Evolutionary conservation across 352 stramenopile species (phyloP).

Genomic region (Phytophthora melonis): DNA sequence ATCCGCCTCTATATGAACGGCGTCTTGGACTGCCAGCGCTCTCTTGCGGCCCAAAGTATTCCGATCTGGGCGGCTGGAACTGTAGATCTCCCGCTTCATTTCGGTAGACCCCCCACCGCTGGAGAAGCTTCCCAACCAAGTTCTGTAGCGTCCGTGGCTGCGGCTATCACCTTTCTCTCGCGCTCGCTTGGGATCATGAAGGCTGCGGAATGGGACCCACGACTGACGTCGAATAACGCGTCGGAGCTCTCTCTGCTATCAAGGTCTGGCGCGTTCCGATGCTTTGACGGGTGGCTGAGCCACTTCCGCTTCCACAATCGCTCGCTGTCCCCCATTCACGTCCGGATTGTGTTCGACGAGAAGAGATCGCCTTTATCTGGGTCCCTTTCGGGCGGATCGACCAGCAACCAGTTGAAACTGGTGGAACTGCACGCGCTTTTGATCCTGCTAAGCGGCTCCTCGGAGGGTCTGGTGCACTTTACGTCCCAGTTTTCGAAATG

Average conservation of each 20-base stretch:
- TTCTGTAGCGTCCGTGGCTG: neutral
- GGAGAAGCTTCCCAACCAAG: neutral
- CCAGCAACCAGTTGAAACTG: slow-evolving; percentile 20
- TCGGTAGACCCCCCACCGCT: slow-evolving; percentile 45
- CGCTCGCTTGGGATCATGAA: slow-evolving; percentile 32
- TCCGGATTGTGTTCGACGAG: slow-evolving; percentile 91
- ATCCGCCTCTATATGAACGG: slow-evolving; percentile 93
- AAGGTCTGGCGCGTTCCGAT: slow-evolving; percentile 35
- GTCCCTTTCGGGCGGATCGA: neutral
- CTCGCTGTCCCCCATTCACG: slow-evolving; percentile 92
- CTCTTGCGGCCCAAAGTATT: slow-evolving; percentile 48
- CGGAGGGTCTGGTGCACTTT: slow-evolving; percentile 60
- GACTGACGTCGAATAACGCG: slow-evolving; percentile 21
- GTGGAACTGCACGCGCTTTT: slow-evolving; percentile 57
- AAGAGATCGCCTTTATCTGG: slow-evolving; percentile 39
- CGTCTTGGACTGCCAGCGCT: slow-evolving; percentile 84
- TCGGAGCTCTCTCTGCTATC: neutral
- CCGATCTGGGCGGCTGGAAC: slow-evolving; percentile 36
- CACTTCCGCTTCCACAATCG: slow-evolving; percentile 92
- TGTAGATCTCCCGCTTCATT: slow-evolving; percentile 64
- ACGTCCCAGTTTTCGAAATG: slow-evolving; percentile 45
- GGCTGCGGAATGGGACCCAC: slow-evolving; percentile 18
- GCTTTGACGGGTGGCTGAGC: slow-evolving; percentile 86
- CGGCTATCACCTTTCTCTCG: slow-evolving; percentile 32
- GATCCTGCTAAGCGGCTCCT: slow-evolving; percentile 55